Conservation (phyloP, 176 grass and related monocot species). For the Oryza meridionalis region DNA sequence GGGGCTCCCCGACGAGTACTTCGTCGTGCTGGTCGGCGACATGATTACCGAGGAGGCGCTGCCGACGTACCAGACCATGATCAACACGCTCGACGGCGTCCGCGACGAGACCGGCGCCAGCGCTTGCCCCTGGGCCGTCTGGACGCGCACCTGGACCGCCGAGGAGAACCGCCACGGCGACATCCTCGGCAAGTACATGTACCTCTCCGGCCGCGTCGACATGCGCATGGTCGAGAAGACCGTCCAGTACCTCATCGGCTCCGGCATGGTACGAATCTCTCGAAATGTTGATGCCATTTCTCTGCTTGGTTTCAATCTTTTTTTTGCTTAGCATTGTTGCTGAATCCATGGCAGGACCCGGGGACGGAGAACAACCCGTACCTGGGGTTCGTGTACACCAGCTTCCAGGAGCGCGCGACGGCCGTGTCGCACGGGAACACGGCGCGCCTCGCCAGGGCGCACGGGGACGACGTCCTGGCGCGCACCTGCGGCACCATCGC, state of each 20-base stretch:
- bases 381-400: slow-evolving; percentile 95
- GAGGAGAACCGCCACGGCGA: slow-evolving; percentile 98
- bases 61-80: slow-evolving; percentile 99
- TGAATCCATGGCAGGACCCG: slow-evolving; percentile 52
- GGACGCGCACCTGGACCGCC: slow-evolving; percentile 87
- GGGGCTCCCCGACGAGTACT: slow-evolving; percentile 69
- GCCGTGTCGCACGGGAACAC: slow-evolving; percentile 95
- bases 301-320: neutral
- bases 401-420: slow-evolving; percentile 95
- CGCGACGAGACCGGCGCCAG: slow-evolving; percentile 96
- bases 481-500: slow-evolving; percentile 85
- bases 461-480: slow-evolving; percentile 74
- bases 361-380: slow-evolving; percentile 94
- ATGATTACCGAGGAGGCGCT: slow-evolving; percentile 98
- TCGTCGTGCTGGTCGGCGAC: slow-evolving; percentile 85
- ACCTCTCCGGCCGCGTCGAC: slow-evolving; percentile 91
- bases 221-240: slow-evolving; percentile 92
- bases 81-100: slow-evolving; percentile 92
- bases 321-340: neutral
- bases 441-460: slow-evolving; percentile 60
- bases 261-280: slow-evolving; percentile 69
- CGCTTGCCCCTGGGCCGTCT: slow-evolving; percentile 79
- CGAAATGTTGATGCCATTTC: neutral
- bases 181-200: slow-evolving; percentile 78
- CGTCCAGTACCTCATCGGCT: slow-evolving; percentile 91